These are phyloP conservation scores for Peronospora belbahrii DNA, from an alignment of 352 stramenopile genomes.

Conservation along the genomic window DNA sequence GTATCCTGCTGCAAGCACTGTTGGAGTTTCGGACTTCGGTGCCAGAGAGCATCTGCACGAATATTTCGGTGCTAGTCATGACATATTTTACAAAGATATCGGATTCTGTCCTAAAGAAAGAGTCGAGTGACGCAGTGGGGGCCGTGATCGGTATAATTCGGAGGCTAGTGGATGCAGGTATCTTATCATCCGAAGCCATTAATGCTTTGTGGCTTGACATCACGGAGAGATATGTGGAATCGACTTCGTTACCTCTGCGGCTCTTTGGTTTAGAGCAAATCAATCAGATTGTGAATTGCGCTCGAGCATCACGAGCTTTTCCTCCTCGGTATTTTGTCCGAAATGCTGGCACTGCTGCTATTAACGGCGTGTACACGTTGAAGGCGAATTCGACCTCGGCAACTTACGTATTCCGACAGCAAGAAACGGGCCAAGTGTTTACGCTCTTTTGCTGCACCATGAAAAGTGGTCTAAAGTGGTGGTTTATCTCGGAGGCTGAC, in stretches of 20 bases:
- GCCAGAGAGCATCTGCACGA: constrained; percentile 48
- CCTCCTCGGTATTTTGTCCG: constrained; percentile 84
- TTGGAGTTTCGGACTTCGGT: constrained; percentile 67
- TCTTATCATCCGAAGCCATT: constrained; percentile 41
- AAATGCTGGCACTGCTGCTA: constrained; percentile 84
- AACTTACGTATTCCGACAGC: constrained; percentile 68
- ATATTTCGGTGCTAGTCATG: constrained; percentile 74
- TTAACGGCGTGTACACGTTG: constrained; percentile 92
- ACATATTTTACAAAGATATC: constrained; percentile 75
- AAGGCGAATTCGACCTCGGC: constrained; percentile 53
- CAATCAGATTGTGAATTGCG: constrained; percentile 87
- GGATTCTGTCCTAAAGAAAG: constrained; percentile 77
- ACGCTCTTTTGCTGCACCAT: constrained; percentile 97
- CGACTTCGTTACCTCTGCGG: constrained; percentile 86
- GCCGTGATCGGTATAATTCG: constrained; percentile 76
- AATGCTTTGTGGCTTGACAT: constrained; percentile 80
- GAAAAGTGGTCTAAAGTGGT: constrained; percentile 97
- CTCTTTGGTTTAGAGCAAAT: constrained; percentile 94
- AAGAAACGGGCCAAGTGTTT: constrained; percentile 73
- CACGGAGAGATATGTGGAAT: constrained; percentile 84
- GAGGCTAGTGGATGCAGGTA: constrained; percentile 61
- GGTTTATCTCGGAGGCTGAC: constrained; percentile 98
- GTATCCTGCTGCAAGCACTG: constrained; percentile 70
- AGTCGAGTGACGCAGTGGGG: constrained; percentile 73
- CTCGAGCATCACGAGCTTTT: constrained; percentile 74